These are phyloP conservation scores for Nematocida sp. DNA, from an alignment of 371 early-diverging fungal species.

Conservation along the genomic window DNA sequence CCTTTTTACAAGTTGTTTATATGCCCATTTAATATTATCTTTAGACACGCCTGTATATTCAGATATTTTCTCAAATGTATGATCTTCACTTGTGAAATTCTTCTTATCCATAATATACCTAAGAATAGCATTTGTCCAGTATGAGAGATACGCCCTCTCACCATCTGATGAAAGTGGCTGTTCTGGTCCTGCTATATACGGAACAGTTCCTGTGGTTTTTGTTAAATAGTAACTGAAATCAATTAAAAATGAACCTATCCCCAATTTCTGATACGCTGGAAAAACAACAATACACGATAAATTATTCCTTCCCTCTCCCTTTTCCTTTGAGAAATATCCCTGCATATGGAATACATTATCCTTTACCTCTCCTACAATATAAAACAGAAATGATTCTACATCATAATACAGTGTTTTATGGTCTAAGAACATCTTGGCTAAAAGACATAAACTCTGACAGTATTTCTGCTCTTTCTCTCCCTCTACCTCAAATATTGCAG, in stretches of 20 bases:
- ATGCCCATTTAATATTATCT: slow-evolving; percentile 31
- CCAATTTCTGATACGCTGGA: slow-evolving; percentile 61
- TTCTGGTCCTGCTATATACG: slow-evolving; percentile 65
- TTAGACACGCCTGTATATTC: slow-evolving; percentile 50
- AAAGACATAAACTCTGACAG: slow-evolving; percentile 62
- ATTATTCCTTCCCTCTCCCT: slow-evolving; percentile 54
- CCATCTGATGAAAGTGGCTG: slow-evolving; percentile 65
- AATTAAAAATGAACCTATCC: slow-evolving; percentile 66
- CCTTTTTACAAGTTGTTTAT: slow-evolving; percentile 14
- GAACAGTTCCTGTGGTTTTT: not conserved
- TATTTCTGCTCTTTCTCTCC: slow-evolving; percentile 41
- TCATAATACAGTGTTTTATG: slow-evolving; percentile 68
- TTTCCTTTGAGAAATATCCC: slow-evolving; percentile 69
- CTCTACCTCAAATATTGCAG: slow-evolving; percentile 58
- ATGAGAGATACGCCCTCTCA: slow-evolving; percentile 54
- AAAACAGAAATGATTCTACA: slow-evolving; percentile 67
- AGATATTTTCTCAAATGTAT: slow-evolving; percentile 55
- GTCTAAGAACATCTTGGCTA: slow-evolving; percentile 65
- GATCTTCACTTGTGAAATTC: not conserved
- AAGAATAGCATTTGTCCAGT: slow-evolving; percentile 65
- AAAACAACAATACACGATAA: slow-evolving; percentile 68
- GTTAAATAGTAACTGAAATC: slow-evolving; percentile 65
- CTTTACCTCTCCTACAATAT: slow-evolving; percentile 47
- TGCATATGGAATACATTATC: slow-evolving; percentile 44
- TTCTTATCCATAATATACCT: slow-evolving; percentile 10